Evolutionary conservation across 2,329 filamentous ascomycete genomes (phyloP).

Genomic region (Metarhizium anisopliae): DNA sequence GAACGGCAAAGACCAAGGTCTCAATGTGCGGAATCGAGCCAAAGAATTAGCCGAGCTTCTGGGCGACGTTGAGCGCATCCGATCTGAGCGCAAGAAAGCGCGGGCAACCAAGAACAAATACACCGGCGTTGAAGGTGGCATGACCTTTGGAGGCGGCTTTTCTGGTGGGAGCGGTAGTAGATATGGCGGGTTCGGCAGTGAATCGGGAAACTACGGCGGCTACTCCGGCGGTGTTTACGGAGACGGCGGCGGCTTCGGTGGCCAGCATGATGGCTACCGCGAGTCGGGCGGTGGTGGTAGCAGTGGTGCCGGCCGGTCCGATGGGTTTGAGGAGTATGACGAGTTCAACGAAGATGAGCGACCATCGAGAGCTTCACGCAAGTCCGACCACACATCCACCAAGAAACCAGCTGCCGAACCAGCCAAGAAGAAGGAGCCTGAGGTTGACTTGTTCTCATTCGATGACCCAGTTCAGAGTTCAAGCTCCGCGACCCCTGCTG

Average conservation of each 20-base stretch:
- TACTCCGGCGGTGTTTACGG: slow-evolving; percentile 74
- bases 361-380: slow-evolving; percentile 31
- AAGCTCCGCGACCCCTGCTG: slow-evolving; percentile 33
- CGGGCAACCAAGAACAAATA: slow-evolving; percentile 89
- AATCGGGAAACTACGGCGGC: slow-evolving; percentile 63
- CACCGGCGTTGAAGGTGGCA: slow-evolving; percentile 81
- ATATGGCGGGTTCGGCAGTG: slow-evolving; percentile 89
- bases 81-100: slow-evolving; percentile 79
- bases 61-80: slow-evolving; percentile 81
- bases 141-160: slow-evolving; percentile 50
- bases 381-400: slow-evolving; percentile 21
- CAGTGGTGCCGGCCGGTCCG: slow-evolving; percentile 56
- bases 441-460: slow-evolving; percentile 87
- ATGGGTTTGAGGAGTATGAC: slow-evolving; percentile 93
- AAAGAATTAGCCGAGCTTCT: slow-evolving; percentile 95
- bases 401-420: slow-evolving; percentile 47
- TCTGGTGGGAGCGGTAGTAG: slow-evolving; percentile 37
- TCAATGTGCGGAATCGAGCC: slow-evolving; percentile 93
- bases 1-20: slow-evolving; percentile 96
- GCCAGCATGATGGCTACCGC: slow-evolving; percentile 67
- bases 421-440: slow-evolving; percentile 77
- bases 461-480: slow-evolving; percentile 59
- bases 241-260: slow-evolving; percentile 80
- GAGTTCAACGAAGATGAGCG: slow-evolving; percentile 75
- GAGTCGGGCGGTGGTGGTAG: slow-evolving; percentile 92